phyloP scores from a whole-genome alignment of 352 stramenopile species.

The Globisporangium lucens region DNA sequence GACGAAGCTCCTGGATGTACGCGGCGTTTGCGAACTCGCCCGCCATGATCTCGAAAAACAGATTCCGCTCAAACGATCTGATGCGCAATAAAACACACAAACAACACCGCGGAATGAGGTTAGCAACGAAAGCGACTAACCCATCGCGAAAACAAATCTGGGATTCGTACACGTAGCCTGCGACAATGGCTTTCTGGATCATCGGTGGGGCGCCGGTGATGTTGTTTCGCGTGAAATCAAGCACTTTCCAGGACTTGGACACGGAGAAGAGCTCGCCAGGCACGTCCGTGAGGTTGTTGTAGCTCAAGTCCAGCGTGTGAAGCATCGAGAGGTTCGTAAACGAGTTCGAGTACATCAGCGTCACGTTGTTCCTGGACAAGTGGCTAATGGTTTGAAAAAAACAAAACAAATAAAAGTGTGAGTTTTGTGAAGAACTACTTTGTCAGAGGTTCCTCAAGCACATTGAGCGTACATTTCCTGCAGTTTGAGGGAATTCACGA shows the following conservation, averaged over 20 bases:
- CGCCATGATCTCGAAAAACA: slow-evolving; percentile 51
- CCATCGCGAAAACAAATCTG: background rate
- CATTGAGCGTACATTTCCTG: slow-evolving; percentile 31
- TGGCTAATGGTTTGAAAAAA: slow-evolving; percentile 19
- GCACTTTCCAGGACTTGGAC: slow-evolving; percentile 46
- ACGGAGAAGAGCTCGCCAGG: slow-evolving; percentile 36
- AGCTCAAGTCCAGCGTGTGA: slow-evolving; percentile 54
- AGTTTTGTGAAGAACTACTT: background rate
- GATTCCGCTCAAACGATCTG: slow-evolving; percentile 65
- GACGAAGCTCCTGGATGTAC: slow-evolving; percentile 42
- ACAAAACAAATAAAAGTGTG: background rate
- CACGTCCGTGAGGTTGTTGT: slow-evolving; percentile 45
- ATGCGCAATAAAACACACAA: slow-evolving; percentile 1
- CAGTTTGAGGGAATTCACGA: slow-evolving; percentile 38
- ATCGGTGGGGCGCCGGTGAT: slow-evolving; percentile 36
- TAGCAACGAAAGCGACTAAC: background rate
- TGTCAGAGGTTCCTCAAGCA: background rate
- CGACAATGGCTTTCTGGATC: slow-evolving; percentile 32
- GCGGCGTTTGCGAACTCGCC: slow-evolving; percentile 42
- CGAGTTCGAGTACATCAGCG: slow-evolving; percentile 32
- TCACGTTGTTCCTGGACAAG: slow-evolving; percentile 44
- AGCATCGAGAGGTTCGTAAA: slow-evolving; percentile 45
- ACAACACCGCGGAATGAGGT: background rate
- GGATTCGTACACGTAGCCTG: slow-evolving; percentile 55
- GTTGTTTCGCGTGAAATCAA: slow-evolving; percentile 55